Evolutionary conservation across 257 asterid species (phyloP).

Genomic region (Avicennia marina): DNA sequence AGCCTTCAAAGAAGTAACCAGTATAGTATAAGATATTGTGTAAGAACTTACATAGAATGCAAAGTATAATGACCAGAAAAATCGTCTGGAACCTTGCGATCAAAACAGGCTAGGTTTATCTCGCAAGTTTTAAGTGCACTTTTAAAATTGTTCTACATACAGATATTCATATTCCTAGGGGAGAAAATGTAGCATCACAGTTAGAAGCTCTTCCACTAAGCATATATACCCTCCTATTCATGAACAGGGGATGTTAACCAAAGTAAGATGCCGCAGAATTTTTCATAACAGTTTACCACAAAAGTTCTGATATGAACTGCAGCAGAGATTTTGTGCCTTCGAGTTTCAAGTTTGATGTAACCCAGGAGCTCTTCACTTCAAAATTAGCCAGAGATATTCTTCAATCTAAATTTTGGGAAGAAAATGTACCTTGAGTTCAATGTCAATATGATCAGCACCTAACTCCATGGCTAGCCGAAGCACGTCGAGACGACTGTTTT

Average conservation of each 20-base stretch:
- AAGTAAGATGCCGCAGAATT: too few species aligned
- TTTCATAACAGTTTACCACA: not conserved
- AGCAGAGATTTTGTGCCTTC: too few species aligned
- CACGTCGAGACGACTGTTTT: conserved; percentile 51
- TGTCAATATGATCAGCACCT: conserved; percentile 97
- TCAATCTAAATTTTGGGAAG: conserved; percentile 1
- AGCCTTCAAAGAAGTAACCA: conserved; percentile 44
- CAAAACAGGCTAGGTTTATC: too few species aligned
- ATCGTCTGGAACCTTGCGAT: conserved; percentile 13
- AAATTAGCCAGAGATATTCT: not conserved
- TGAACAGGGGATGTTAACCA: too few species aligned
- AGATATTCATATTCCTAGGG: too few species aligned
- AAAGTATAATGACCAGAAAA: not conserved
- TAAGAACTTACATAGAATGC: conserved; percentile 7
- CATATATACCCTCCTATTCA: too few species aligned
- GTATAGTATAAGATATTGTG: conserved; percentile 11
- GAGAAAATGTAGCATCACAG: too few species aligned
- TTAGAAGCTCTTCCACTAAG: too few species aligned
- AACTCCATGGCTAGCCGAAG: conserved; percentile 83
- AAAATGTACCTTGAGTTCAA: conserved; percentile 77
- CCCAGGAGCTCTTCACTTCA: too few species aligned
- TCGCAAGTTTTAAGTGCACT: too few species aligned
- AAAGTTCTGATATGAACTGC: not conserved
- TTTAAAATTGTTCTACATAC: too few species aligned
- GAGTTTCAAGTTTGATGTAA: too few species aligned